Evolutionary conservation across 805 yeast species (phyloP).

Genomic region (Pichia thaimueangensis): DNA sequence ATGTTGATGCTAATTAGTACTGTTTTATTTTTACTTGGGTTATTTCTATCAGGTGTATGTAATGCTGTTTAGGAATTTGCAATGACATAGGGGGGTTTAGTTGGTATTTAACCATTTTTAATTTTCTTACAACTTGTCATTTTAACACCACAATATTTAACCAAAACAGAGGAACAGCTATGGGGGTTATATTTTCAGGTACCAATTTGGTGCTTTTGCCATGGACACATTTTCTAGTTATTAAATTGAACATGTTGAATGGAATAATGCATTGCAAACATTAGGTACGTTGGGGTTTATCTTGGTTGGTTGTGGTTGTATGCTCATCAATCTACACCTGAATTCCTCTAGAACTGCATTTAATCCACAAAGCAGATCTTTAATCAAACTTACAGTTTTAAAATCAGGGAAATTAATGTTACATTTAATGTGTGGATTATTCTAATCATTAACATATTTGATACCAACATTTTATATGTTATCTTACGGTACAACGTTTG

Average conservation of each 20-base stretch:
- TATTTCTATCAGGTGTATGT: constrained; percentile 21
- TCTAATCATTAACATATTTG: constrained; percentile 33
- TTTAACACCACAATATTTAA: constrained; percentile 55
- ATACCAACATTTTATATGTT: constrained; percentile 33
- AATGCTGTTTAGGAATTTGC: constrained; percentile 38
- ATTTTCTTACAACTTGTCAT: constrained; percentile 44
- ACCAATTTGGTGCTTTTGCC: constrained; percentile 42
- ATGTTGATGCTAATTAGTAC: constrained; percentile 27
- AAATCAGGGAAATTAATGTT: constrained; percentile 1
- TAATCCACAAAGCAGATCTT: background rate
- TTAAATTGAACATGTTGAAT: constrained; percentile 33
- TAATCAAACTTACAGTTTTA: constrained; percentile 4
- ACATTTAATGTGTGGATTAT: constrained; percentile 16
- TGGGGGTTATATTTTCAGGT: constrained; percentile 35
- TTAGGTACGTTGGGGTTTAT: constrained; percentile 27
- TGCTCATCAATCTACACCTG: constrained; percentile 3
- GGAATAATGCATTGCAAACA: constrained; percentile 31
- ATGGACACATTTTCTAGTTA: constrained; percentile 32
- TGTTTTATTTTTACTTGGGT: constrained; percentile 24
- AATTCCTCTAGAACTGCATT: background rate
- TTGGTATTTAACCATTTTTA: constrained; percentile 46
- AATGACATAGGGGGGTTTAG: constrained; percentile 46
- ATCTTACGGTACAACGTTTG: constrained; percentile 28
- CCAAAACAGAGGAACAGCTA: constrained; percentile 39
- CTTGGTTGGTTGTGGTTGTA: constrained; percentile 8